Evolutionary conservation across 805 yeast species (phyloP), one percentile per base, ranked within the genome.

Genomic region (Ogataea kodamae): DNA sequence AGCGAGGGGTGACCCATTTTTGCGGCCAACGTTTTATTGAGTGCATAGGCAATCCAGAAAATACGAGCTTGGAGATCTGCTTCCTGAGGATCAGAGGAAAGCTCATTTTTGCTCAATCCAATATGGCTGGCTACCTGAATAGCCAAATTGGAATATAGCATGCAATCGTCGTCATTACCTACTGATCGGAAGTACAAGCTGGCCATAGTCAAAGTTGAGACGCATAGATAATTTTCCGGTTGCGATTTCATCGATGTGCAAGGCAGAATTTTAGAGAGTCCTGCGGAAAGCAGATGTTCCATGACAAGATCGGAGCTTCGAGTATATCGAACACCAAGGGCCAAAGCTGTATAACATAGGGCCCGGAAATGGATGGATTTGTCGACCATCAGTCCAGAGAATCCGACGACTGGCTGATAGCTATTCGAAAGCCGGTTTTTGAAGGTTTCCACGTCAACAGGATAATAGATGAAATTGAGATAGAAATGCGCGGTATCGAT

Each of bases 11-110:
- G 46, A 9, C 59, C 59, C 46, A 47, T 48, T 33, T 52, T 52
- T 8, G 55, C 52, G 7, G 54, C 45, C n/a, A 50, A 21, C 4
- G 47, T 42, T 33, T 53, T 38, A 25, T 51, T 52, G 12, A 47
- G 39, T 6, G 55, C 56, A 35, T 44, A 52, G 5, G 50, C 30
- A 7, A 46, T 44, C 59, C 59, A 54, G 35, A 45, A 47, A 2
- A 52, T 37, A 15, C 54, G 34, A 9, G 50, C 33, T 33, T 51
- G 52, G 11, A 47, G 27, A 26, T 53, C 52, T 22, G 29, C 34
- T 18, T 42, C 49, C 6, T 30, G 29, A 5, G 25, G 10, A 11
- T 28, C 36, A 9, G 7, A 10, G n/a, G 37, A 14, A 3, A 19
- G 25, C 8, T 23, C 33, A 13, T 18, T 20, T 6, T 29, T 31